phyloP scores from a whole-genome alignment of 768 basidiomycete species.

The Panaeolus cyanescens region DNA sequence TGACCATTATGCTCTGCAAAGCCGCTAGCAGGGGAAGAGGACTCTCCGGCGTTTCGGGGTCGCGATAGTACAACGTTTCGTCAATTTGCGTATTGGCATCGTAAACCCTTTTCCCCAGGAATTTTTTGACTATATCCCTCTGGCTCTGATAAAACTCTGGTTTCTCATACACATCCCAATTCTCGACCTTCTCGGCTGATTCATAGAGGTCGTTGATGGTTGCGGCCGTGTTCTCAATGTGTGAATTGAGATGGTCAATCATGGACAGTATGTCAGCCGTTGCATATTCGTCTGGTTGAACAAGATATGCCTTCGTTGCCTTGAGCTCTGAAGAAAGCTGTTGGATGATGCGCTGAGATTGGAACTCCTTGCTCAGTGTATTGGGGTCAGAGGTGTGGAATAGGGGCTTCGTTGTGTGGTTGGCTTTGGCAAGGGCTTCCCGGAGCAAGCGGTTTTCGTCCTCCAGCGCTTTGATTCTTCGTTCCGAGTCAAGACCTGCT shows the following conservation, averaged over 20 bases:
- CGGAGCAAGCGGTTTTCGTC: background rate
- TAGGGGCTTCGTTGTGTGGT: background rate
- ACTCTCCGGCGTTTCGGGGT: constrained; percentile 6
- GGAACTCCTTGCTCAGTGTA: background rate
- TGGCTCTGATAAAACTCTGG: background rate
- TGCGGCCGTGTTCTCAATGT: constrained; percentile 22
- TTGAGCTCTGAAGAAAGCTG: constrained; percentile 15
- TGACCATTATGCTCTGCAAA: constrained; percentile 6
- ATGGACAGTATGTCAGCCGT: constrained; percentile 19
- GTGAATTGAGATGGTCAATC: constrained; percentile 16
- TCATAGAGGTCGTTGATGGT: constrained; percentile 35
- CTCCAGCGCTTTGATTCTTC: background rate
- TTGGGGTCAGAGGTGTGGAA: background rate
- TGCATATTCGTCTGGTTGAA: constrained; percentile 18
- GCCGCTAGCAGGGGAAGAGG: constrained; percentile 8
- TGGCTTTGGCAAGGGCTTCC: background rate
- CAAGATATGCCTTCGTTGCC: constrained; percentile 20
- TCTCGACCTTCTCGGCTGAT: constrained; percentile 13
- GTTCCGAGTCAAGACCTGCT: background rate
- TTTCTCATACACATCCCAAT: background rate
- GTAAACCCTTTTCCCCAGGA: constrained; percentile 2
- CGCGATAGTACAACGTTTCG: background rate
- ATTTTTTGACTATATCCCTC: background rate
- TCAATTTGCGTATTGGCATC: constrained; percentile 9
- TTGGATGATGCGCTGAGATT: constrained; percentile 2